Percentiles rank a stretch among this genome's conserved stretches.
Conservation (phyloP, 768 basidiomycete genomes). For the Kwoniella dendrophila region DNA sequence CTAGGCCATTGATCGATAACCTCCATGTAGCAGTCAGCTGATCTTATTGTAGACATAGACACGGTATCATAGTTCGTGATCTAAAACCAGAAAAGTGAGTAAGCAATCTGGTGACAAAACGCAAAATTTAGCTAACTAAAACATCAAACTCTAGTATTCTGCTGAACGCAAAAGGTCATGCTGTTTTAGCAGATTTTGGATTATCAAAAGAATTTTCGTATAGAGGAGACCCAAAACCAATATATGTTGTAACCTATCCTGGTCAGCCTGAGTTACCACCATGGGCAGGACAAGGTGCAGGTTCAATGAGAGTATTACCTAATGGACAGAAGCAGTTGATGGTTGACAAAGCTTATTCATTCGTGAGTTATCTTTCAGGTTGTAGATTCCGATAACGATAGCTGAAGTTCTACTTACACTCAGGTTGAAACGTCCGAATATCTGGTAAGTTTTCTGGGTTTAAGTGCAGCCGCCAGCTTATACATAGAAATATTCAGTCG, state of each 20-base stretch:
- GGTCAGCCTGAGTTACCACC: slow-evolving; percentile 31
- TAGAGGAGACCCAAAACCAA: slow-evolving; percentile 38
- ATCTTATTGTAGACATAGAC: slow-evolving; percentile 62
- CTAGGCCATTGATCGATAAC: neutral
- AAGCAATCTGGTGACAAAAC: neutral
- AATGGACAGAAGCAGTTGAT: slow-evolving; percentile 25
- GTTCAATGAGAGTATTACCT: slow-evolving; percentile 22
- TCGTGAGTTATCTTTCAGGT: slow-evolving; percentile 28
- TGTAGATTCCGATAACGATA: neutral
- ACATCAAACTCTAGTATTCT: slow-evolving; percentile 62
- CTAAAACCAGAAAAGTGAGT: slow-evolving; percentile 76
- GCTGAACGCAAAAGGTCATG: slow-evolving; percentile 90
- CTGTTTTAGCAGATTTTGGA: slow-evolving; percentile 96
- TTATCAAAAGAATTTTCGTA: slow-evolving; percentile 44
- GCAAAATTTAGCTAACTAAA: neutral
- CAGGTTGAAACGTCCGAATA: slow-evolving; percentile 49
- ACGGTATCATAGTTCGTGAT: slow-evolving; percentile 96
- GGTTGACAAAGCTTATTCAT: slow-evolving; percentile 38
- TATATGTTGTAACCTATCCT: slow-evolving; percentile 32
- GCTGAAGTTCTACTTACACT: neutral
- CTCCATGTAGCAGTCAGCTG: slow-evolving; percentile 5
- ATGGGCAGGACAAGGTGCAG: slow-evolving; percentile 43
- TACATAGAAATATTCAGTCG: slow-evolving; percentile 58
- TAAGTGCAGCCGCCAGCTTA: neutral
- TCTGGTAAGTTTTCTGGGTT: slow-evolving; percentile 33